Evolutionary conservation across 2,329 filamentous ascomycete species (phyloP).

Genomic region (Clonostachys solani): DNA sequence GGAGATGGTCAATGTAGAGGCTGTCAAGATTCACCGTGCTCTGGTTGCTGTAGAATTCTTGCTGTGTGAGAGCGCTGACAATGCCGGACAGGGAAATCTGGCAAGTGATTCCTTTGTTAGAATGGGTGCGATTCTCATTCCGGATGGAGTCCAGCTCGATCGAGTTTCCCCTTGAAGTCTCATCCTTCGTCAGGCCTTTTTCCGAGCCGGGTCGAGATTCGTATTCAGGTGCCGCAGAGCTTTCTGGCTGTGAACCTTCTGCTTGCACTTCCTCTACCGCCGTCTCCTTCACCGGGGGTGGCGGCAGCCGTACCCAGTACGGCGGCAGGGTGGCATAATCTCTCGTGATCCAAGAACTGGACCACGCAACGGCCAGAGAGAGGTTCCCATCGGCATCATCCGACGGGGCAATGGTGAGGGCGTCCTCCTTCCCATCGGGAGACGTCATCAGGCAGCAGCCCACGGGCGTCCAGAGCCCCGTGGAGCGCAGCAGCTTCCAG

Average conservation of each 20-base stretch:
- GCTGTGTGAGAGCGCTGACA: constrained; percentile 32
- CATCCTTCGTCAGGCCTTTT: too few species aligned
- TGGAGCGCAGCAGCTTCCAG: constrained; percentile 51
- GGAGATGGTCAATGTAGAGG: constrained; percentile 43
- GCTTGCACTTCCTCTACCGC: not conserved
- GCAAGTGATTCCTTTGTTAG: constrained; percentile 32
- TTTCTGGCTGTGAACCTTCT: not conserved
- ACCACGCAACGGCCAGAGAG: constrained; percentile 54
- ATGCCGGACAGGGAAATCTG: constrained; percentile 44
- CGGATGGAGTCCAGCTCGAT: too few species aligned
- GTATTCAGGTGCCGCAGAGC: not conserved
- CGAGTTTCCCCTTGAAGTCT: too few species aligned
- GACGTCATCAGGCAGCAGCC: constrained; percentile 53
- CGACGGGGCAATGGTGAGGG: constrained; percentile 47
- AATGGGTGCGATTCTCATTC: too few species aligned
- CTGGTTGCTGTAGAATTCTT: not conserved
- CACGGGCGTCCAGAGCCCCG: constrained; percentile 56
- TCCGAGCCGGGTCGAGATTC: too few species aligned
- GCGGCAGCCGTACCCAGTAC: constrained; percentile 52
- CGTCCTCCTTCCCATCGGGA: constrained; percentile 41
- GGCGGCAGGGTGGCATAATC: constrained; percentile 49
- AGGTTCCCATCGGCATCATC: constrained; percentile 59
- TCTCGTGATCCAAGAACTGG: constrained; percentile 46
- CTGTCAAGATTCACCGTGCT: constrained; percentile 18
- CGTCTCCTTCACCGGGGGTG: constrained; percentile 9